Base-by-base conservation (phyloP, 192 early-diverging fungal species). In the Umbelopsis ramanniana region DNA sequence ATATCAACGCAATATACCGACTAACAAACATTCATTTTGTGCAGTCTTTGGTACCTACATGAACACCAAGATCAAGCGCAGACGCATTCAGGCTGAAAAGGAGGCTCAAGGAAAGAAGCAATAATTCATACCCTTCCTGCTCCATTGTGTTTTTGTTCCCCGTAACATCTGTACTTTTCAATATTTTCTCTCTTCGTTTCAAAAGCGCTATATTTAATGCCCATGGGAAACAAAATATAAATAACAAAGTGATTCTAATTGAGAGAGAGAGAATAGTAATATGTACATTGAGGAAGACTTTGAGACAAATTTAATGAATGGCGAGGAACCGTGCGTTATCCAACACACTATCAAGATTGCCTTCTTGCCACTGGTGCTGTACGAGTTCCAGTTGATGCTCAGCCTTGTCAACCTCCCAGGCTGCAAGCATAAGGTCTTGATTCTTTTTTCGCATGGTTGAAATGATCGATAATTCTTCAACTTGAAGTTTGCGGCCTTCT, bases 51-150 rank as follows among this genome's bases (percentile, higher is more conserved):
- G 91, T 71, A 89, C 88, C 15, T 93, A 91, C 52, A 83, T 91
- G 66, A 94, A 94, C 83, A 92, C 88, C 53, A 78, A 83, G 75
- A 88, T 90, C 74, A 95, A 95, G 87, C 66, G 68, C 35, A 80
- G 67, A 54, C 70, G 72, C 38, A 71, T 78, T 17, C 38, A 72
- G 48, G 71, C 71, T 21, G 72, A 52, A 33, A 23, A 73, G 23
- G 76, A 72, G 43, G 57, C 71, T 43, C 72, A 17, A 19, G 73
- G 38, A 46, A 69, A 70, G 68, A 75, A 70, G 67, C 26, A 74
- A 45, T 74, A 66, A 46, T 63, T 9, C 55, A 68, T 52, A 22
- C 23, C 37, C 57, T 63, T 37, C n/a, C 17, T 63, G 12, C 57
- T 37, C 57, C 35, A 63, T 37, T 37, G 17, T 12, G 17, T 15